Base-by-base conservation (phyloP, 225 moss, liverwort and hornwort genomes). In the Anthoceros angustus region DNA sequence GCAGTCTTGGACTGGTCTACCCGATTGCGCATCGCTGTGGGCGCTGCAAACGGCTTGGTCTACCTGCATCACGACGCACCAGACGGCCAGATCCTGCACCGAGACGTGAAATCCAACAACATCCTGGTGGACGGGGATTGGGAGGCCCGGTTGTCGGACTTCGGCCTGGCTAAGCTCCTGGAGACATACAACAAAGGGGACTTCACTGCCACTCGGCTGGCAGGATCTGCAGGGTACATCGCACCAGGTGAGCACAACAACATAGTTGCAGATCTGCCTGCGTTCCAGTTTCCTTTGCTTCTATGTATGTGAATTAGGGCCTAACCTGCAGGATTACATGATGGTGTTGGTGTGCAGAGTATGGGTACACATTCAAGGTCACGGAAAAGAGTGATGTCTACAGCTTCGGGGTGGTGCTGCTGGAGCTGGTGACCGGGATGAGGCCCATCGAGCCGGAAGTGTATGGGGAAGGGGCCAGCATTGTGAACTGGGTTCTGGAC, bases 31-130 rank as follows among this genome's bases (percentile, higher is more conserved):
- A 84, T 84, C 32, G 82, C 82, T 64, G 67, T 84, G 32, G 84
- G 84, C 61, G 76, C 84, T 20, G 84, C 84, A 15, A 81, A 84
- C 77, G 84, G 82, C 12, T 62, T 84, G 74, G 79, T 79, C 43
- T 84, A 84, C 69, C 67, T 84, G 71, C 84, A 84, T 61, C 84
- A 84, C 23, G 84, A 84, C 64, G 32, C 81, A 79, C 26, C 69
- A 79, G 62, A 79, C 82, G 32, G 32, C 21, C 77, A 79, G 49
- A 84, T 84, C 55, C 75, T 80, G 16, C 84, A 84, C 62, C 73
- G 84, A 48, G 84, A 84, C 68, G 82, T 84, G 39, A 84, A 84
- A 63, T 84, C 84, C 75, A 84, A 79, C 75, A 84, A 84, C 50
- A 84, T 84, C 73, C 62, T 84, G 71, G 77, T 84, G 3, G 82